A percentile compares a stretch with the other conserved stretches of the same genome.
phyloP scores from a whole-genome alignment of 202 grass and related monocot genomes.

The Cymbopogon flexuosus region DNA sequence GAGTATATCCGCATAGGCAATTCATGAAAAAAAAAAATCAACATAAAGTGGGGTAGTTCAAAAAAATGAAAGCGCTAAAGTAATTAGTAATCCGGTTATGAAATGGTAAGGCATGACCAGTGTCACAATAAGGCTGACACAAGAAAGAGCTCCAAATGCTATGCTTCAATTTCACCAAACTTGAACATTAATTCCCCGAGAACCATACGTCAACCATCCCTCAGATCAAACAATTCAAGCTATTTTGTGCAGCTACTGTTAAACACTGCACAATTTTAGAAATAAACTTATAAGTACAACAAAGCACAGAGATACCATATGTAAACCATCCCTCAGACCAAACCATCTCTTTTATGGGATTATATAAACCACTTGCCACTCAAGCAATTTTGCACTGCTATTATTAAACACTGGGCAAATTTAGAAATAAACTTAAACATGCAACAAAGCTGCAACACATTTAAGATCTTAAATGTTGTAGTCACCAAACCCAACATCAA shows the following conservation, averaged over 20 bases:
- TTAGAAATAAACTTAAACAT: conserved; percentile 14
- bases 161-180: not conserved
- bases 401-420: not conserved
- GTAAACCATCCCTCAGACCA: not conserved
- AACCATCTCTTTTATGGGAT: not conserved
- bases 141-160: not conserved
- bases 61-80: not conserved
- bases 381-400: conserved; percentile 5
- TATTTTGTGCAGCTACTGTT: not conserved
- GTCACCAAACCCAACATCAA: conserved; percentile 17
- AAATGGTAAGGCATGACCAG: not conserved
- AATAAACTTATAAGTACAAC: conserved; percentile 15
- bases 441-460: conserved; percentile 17
- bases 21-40: not conserved
- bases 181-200: not conserved
- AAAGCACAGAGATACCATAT: conserved; percentile 7
- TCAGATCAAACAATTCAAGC: not conserved
- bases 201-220: not conserved
- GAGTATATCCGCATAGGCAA: not conserved
- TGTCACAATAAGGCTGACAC: not conserved
- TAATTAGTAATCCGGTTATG: not conserved
- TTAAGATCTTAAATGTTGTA: conserved; percentile 6
- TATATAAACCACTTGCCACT: not conserved
- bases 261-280: not conserved
- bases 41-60: not conserved